Conservation (phyloP, 805 yeast genomes). For the Cyberlindnera americana region DNA sequence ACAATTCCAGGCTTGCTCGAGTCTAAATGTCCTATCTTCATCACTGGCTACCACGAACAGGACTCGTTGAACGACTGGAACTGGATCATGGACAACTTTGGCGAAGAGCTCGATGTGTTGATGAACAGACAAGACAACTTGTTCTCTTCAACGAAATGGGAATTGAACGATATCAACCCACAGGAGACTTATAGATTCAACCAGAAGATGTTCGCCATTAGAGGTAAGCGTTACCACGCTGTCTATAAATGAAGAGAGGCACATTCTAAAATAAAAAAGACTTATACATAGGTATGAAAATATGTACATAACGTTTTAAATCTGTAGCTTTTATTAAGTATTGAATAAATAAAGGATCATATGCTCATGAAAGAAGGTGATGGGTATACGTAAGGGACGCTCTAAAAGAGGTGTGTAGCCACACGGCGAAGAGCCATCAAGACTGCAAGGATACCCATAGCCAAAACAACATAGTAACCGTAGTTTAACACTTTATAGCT, state of each 20-base stretch:
- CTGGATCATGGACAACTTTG: constrained; percentile 64
- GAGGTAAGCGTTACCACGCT: constrained; percentile 97
- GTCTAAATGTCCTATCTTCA: constrained; percentile 87
- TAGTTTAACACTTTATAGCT: constrained; percentile 50
- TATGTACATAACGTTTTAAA: background rate
- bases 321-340: background rate
- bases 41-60: constrained; percentile 81
- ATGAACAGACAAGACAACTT: constrained; percentile 69
- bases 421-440: constrained; percentile 36
- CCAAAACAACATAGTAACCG: constrained; percentile 44
- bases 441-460: constrained; percentile 30
- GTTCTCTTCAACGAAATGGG: constrained; percentile 90
- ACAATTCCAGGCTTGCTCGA: constrained; percentile 84
- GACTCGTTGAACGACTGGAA: constrained; percentile 69
- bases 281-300: constrained; percentile 2
- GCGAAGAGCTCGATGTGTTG: constrained; percentile 75
- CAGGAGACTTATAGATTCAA: constrained; percentile 92
- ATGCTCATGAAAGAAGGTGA: background rate
- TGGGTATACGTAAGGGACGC: too few species aligned
- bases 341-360: background rate
- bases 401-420: constrained; percentile 15
- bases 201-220: constrained; percentile 82
- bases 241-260: constrained; percentile 32
- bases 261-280: background rate
- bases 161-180: constrained; percentile 86